Evolutionary conservation across 495 filamentous ascomycete genomes (phyloP).

Genomic region (Neurospora sp.): DNA sequence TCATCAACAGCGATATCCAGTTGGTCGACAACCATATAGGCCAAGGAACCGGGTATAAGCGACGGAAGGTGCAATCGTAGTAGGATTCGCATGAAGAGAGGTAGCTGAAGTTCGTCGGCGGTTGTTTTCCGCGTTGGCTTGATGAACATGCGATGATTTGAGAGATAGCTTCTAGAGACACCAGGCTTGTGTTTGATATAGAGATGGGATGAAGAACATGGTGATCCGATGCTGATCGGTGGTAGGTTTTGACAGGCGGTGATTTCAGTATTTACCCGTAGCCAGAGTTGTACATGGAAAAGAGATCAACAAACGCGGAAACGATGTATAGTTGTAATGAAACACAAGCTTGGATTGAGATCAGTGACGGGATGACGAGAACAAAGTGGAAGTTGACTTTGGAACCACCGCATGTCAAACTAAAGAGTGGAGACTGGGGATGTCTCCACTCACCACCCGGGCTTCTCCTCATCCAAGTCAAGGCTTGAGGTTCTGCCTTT

Average conservation of each 20-base stretch:
- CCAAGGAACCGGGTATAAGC: neutral
- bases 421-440: neutral
- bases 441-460: neutral
- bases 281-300: neutral
- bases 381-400: neutral
- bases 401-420: neutral
- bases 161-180: neutral
- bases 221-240: neutral
- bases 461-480: neutral
- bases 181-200: neutral
- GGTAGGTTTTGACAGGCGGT: neutral
- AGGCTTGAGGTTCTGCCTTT: neutral
- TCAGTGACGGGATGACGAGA: neutral
- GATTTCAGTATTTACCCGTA: neutral
- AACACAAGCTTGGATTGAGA: neutral
- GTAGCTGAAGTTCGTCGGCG: neutral
- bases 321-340: neutral
- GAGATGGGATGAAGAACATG: neutral
- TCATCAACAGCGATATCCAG: neutral
- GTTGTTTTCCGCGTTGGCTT: neutral
- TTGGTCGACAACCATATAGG: neutral
- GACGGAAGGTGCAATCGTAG: too few species aligned
- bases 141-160: neutral
- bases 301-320: neutral
- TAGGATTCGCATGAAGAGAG: too few species aligned